These are phyloP conservation scores for Penicillium odoratum DNA, from an alignment of 495 filamentous ascomycete genomes.

Conservation along the genomic window DNA sequence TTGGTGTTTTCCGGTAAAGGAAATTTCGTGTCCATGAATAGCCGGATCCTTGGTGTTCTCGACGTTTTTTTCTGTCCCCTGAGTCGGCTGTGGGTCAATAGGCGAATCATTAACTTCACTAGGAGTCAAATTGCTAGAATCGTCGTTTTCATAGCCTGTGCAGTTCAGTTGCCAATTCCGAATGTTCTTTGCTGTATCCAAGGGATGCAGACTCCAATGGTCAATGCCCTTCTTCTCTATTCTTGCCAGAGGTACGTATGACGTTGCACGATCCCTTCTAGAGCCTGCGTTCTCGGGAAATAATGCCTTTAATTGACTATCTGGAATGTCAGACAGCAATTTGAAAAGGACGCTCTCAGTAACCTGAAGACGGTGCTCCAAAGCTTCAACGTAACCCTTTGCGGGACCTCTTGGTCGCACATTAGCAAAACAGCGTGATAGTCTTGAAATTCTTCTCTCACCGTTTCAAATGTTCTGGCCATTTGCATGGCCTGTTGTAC, in stretches of 20 bases:
- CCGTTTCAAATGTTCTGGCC: constrained; percentile 44
- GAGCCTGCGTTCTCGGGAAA: constrained; percentile 9
- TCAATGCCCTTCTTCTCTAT: constrained; percentile 34
- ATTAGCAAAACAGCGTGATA: too few species aligned
- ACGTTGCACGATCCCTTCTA: neutral
- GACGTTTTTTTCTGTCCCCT: neutral
- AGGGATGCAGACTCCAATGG: constrained; percentile 37
- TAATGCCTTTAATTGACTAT: constrained; percentile 28
- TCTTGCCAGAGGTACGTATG: constrained; percentile 27
- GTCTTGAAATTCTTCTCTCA: too few species aligned
- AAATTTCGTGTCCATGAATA: neutral
- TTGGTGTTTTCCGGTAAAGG: neutral
- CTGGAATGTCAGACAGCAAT: constrained; percentile 33
- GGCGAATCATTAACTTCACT: neutral
- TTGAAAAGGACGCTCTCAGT: constrained; percentile 37
- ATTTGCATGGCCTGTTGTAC: constrained; percentile 36
- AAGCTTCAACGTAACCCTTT: constrained; percentile 42
- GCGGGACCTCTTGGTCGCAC: constrained; percentile 31
- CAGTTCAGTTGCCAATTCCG: constrained; percentile 40
- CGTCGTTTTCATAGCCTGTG: constrained; percentile 1
- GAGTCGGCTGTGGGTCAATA: neutral
- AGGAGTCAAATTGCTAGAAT: neutral
- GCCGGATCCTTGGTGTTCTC: neutral
- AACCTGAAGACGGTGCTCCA: constrained; percentile 40
- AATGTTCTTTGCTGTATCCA: constrained; percentile 33